Evolutionary conservation across 208 protist genomes (phyloP), one percentile per base, ranked within the genome.

Genomic region (Crithidia bombi): DNA sequence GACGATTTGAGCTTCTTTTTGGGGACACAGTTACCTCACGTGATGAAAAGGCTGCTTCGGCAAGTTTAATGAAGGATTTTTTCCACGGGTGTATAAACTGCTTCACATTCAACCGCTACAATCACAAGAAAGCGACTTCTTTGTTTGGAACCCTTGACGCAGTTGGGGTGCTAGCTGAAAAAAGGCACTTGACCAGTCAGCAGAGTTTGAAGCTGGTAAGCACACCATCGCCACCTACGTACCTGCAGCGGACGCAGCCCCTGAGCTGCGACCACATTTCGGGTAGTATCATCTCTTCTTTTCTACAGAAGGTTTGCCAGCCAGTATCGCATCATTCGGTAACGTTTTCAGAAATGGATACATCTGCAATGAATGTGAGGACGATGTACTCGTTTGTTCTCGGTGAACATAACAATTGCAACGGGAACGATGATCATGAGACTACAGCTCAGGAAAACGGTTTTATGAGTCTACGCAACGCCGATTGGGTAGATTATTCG

Each of bases 31-130:
- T 64, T 9, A 19, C 38, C 25, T 50, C 52, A 25, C 21, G 47
- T 3, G 56, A 15, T 1, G 50, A 50, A 46, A 63, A 43, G 15
- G 21, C 44, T 15, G 11, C 21, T 21, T 70, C 59, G 0, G 51
- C 70, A 0, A 7, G 38, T 4, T 6, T 75, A 3, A 65, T 44
- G 43, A 39, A 35, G 36, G 43, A 25, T 30, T 35, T 65, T 5
- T 76, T 76, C 41, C 25, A 58, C 0, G 70, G 46, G 7, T 70
- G 70, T 9, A n/a, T 76, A 0, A 76, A 76, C 25, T 21, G 39
- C 0, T 76, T 76, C 35, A 70, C 63, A 21, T 57, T 57, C 12
- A 65, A 70, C 23, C 70, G 70, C 12, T 76, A 76, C 32, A 38
- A 65, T 21, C 12, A 41, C 14, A 35, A 15, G 3, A 69, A 61